Evolutionary conservation across 164 flowering plant genomes (phyloP), one percentile per base, ranked within the genome.

Genomic region (Sextonia rubra): DNA sequence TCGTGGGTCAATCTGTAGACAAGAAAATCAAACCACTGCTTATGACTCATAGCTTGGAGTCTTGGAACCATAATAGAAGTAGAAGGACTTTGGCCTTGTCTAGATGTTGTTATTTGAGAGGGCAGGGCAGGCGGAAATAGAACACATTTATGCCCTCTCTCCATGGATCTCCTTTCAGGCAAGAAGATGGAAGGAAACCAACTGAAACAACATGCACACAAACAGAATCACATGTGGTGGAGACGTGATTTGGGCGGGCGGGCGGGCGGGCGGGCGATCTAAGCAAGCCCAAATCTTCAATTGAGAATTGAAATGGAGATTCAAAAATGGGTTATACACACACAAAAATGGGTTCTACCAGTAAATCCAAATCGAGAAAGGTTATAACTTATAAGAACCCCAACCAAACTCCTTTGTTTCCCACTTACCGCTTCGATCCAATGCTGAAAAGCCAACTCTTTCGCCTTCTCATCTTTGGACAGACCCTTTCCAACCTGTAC

Each of bases 391-490:
- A n/a, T 3, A 15, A 30, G n/a, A 49, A 48, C n/a, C n/a, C n/a
- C n/a, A 2, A 29, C 24, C 27, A 24, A 12, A 20, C 47, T 37
- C 24, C 22, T 55, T 55, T 12, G 6, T 17, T 24, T 12, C 20
- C 30, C 17, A 71, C 62, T 85, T 86, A 94, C 98, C 77, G 98
- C 98, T 85, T 92, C 98, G 70, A 94, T 91, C 97, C 97, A 94
- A 79, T 94, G 98, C 72, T 90, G 93, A 75, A 94, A 91, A 76
- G 97, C 94, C 80, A 94, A 80, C 73, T 84, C 81, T 73, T 87
- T 91, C 32, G 97, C 97, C 75, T 84, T 86, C 49, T 75, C 83
- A 66, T 92, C 97, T 69, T 77, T 71, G 20, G 90, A 88, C 76
- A 94, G 77, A 5, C 97, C 97, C 79, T 91, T 86, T 0, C 98